Base-by-base conservation (phyloP, 345 rosid species). In the Corymbia maculata region DNA sequence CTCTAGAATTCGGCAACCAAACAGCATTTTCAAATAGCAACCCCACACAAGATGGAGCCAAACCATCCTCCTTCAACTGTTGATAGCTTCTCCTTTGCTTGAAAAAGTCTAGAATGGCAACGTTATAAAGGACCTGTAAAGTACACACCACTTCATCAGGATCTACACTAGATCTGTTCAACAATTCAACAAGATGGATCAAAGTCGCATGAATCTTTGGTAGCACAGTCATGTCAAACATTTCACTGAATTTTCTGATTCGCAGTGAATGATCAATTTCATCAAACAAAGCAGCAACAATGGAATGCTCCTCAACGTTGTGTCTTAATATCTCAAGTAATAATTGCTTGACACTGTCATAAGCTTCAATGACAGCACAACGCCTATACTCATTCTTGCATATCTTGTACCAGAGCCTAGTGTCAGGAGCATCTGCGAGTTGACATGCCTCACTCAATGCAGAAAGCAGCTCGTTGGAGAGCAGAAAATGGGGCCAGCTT, bases 401-500 rank as follows among this genome's bases (percentile, higher is more conserved):
- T 88, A 96, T 95, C 93, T 96, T 97, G 92, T 92, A 90, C 99
- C 99, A 96, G 52, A 96, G 93, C 98, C 97, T 92, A 93, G 93
- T 93, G 91, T 96, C 98, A 85, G 99, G 94, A 88, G 99, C 99
- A 91, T 95, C 99, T 79, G 94, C 89, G 88, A 96, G 91, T 93
- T 91, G 97, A 91, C 89, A 90, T 30, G 95, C 98, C 94, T 94
- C 95, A 93, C 95, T 94, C 86, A 97, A 94, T 52, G 99, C 98
- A 91, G 94, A 97, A 75, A 94, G 93, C 90, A 97, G 92, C 94
- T 97, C 99, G 87, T 96, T 93, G 89, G 98, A 94, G 87, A 97
- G 94, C 89, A 97, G 93, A 90, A 96, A 95, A 91, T 93, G 95
- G 9, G 99, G 99, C 99, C 99, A 97, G 53, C 98, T 95, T 90